phyloP scores from a whole-genome alignment of 805 yeast species.

The Kurtzmaniella cleridarum region DNA sequence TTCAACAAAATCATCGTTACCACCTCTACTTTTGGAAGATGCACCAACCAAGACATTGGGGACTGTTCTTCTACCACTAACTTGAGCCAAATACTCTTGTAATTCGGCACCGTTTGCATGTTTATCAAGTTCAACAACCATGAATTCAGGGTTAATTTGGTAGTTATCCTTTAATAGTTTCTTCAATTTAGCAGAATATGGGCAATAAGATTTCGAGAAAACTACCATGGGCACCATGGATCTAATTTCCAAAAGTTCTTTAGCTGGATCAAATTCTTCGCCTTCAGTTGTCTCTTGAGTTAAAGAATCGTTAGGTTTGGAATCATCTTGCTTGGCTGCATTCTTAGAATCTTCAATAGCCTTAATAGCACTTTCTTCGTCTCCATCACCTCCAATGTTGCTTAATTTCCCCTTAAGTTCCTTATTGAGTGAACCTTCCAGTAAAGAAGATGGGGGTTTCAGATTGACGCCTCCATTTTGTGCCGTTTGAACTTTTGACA shows the following conservation, averaged over 20 bases:
- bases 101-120: conserved; percentile 72
- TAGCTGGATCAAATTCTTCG: conserved; percentile 27
- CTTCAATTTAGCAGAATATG: conserved; percentile 71
- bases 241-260: conserved; percentile 49
- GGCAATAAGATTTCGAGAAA: conserved; percentile 58
- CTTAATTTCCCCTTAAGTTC: conserved; percentile 8
- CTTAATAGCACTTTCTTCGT: conserved; percentile 4
- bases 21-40: conserved; percentile 63
- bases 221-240: conserved; percentile 60
- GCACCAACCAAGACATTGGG: conserved; percentile 83
- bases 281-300: conserved; percentile 4
- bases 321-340: conserved; percentile 3
- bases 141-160: conserved; percentile 65
- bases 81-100: conserved; percentile 62
- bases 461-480: background rate
- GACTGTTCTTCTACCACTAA: conserved; percentile 80
- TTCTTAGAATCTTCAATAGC: background rate
- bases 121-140: conserved; percentile 75
- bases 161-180: conserved; percentile 57
- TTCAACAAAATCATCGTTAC: conserved; percentile 72
- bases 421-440: conserved; percentile 1
- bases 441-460: conserved; percentile 8
- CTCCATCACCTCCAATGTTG: conserved; percentile 5
- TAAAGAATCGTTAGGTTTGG: conserved; percentile 6
- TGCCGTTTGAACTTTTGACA: background rate